Base-by-base conservation (phyloP, 2,329 filamentous ascomycete genomes). In the Monilinia aucupariae region DNA sequence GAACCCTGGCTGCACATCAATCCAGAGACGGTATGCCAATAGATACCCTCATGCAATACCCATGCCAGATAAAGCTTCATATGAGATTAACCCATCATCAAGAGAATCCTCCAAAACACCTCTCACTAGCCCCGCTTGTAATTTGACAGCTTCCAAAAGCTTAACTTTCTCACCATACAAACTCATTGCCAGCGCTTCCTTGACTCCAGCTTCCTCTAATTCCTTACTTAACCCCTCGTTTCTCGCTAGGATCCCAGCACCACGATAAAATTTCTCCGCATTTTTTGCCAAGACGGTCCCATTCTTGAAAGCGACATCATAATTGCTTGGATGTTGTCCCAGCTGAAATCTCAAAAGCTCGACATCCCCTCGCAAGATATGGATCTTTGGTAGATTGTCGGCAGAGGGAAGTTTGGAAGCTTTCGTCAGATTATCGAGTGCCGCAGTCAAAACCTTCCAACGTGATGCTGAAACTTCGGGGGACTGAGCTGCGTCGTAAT, bases 201-300 rank as follows among this genome's bases (percentile, higher is more conserved):
- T 82, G 32, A 77, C 76, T 43, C 75, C 74, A 25, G 76, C 80
- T 59, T 79, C 78, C 25, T 71, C 72, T 51, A 75, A 74, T 66
- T 79, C 77, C 30, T 79, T 77, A 3, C 55, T 64, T 9, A 76
- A 75, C 17, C 78, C 79, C 47, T 73, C 69, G 64, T 72, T 73
- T n/a, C 66, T 67, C 0, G 77, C 72, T 1, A 78, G 39, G 17
- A 65, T 61, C 43, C 63, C 65, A 9, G 81, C 82, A 47, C 83
- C 82, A 25, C 80, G 78, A 68, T 84, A 86, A 68, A 82, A 85
- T 6, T 79, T 82, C 65, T 80, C 79, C 1, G 83, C 82, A 67
- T 86, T 86, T 61, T 78, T 79, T 45, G 83, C 70, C 15, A 85
- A 73, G 3, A 77, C 80, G 7, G 74, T 67, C 4, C 73, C 75